These are phyloP conservation scores for Amoebophrya sp. DNA, from an alignment of 169 alveolate species.

Conservation along the genomic window DNA sequence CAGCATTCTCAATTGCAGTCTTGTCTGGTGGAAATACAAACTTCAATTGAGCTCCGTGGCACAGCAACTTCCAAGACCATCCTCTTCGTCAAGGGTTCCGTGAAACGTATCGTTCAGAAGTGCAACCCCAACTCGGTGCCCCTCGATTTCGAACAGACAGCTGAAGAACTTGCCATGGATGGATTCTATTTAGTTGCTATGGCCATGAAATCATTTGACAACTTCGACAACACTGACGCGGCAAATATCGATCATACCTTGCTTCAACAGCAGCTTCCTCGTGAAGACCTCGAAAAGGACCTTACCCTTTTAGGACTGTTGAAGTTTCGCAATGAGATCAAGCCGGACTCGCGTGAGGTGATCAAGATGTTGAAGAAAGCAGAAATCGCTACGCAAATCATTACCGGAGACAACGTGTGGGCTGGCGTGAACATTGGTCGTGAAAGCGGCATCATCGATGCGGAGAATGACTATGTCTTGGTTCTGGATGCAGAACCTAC, in stretches of 20 bases:
- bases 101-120: neutral
- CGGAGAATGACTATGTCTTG: neutral
- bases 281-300: conserved; percentile 32
- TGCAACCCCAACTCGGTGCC: neutral
- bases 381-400: neutral
- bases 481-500: neutral
- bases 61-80: neutral
- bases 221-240: too few relatives aligned
- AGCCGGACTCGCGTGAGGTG: conserved; percentile 26
- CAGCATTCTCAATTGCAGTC: neutral
- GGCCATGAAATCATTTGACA: neutral
- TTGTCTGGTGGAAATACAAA: neutral
- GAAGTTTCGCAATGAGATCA: conserved; percentile 30
- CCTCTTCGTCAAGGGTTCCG: neutral
- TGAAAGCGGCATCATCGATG: neutral
- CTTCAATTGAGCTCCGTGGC: neutral
- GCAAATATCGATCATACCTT: neutral
- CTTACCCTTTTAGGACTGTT: conserved; percentile 29
- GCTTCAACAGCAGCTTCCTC: neutral
- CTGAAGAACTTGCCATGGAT: neutral
- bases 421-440: neutral
- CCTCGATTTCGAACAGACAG: neutral
- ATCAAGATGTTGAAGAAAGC: neutral
- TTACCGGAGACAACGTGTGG: neutral
- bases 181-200: neutral